Percentiles rank a stretch among this genome's conserved stretches.
Conservation (phyloP, 306 rosid genomes). For the Abrus pulchellus region DNA sequence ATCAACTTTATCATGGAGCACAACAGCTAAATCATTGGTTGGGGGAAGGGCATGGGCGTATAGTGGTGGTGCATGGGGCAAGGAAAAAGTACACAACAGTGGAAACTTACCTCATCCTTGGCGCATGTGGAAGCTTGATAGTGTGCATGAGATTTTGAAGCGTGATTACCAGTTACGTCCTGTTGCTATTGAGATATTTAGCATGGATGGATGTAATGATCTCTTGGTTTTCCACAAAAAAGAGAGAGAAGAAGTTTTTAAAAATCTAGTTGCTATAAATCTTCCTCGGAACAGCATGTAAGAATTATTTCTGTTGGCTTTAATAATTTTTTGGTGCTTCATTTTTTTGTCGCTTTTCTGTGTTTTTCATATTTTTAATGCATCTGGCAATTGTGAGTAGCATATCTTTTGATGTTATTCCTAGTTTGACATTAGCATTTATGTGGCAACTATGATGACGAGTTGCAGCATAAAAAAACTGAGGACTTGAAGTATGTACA, state of each 20-base stretch:
- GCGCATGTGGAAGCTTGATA: conserved; percentile 98
- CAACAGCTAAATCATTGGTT: conserved; percentile 68
- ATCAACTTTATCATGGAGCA: conserved; percentile 78
- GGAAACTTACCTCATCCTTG: conserved; percentile 95
- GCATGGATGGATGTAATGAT: conserved; percentile 99
- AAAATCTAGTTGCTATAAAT: conserved; percentile 88
- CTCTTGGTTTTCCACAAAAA: conserved; percentile 98
- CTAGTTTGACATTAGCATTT: conserved; percentile 12
- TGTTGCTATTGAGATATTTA: conserved; percentile 97
- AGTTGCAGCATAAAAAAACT: conserved; percentile 19
- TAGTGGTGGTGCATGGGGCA: conserved; percentile 99
- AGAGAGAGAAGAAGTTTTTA: conserved; percentile 98
- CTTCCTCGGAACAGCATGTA: conserved; percentile 99
- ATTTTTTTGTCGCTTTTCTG: conserved; percentile 23
- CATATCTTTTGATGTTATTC: conserved; percentile 37
- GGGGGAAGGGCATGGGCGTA: conserved; percentile 99
- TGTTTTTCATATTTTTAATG: conserved; percentile 26
- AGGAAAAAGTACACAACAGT: conserved; percentile 82
- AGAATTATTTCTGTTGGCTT: conserved; percentile 42
- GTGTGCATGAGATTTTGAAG: conserved; percentile 98
- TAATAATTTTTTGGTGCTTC: conserved; percentile 32
- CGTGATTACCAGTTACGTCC: conserved; percentile 99
- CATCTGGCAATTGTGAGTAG: conserved; percentile 12
- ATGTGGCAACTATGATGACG: conserved; percentile 42
- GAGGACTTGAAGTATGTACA: conserved; percentile 33